Evolutionary conservation across 2,329 filamentous ascomycete species (phyloP).

Genomic region (Nothopassalora personata): DNA sequence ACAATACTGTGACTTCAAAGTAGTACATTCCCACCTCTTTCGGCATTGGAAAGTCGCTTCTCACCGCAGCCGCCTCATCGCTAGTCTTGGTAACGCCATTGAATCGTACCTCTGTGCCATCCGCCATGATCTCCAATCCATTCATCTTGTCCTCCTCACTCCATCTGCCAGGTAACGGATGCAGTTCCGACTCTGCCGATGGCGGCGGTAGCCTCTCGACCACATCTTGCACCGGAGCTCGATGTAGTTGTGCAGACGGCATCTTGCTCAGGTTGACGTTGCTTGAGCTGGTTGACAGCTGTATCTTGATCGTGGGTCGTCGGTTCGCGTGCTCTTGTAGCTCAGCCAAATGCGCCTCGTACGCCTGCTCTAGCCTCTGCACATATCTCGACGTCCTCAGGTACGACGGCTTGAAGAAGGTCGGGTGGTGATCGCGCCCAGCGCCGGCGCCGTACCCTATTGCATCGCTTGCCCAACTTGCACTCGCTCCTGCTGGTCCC

Average conservation of each 20-base stretch:
- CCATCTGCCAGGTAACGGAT: conserved; percentile 76
- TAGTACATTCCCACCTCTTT: conserved; percentile 91
- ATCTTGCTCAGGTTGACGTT: conserved; percentile 57
- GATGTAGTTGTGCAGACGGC: conserved; percentile 53
- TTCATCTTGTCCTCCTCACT: conserved; percentile 69
- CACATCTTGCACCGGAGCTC: conserved; percentile 76
- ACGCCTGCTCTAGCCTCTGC: conserved; percentile 56
- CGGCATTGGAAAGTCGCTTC: conserved; percentile 82
- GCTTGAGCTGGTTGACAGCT: conserved; percentile 53
- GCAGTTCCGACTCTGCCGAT: conserved; percentile 51
- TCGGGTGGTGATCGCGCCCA: conserved; percentile 24
- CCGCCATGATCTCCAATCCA: conserved; percentile 66
- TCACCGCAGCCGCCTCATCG: conserved; percentile 74
- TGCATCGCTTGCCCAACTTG: conserved; percentile 15
- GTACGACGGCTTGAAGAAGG: conserved; percentile 81
- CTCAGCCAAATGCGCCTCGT: conserved; percentile 50
- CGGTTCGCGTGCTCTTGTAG: conserved; percentile 22
- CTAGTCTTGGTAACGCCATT: conserved; percentile 52
- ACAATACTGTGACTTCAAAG: conserved; percentile 67
- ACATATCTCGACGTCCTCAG: conserved; percentile 73
- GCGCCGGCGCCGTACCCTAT: conserved; percentile 14
- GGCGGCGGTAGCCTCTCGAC: conserved; percentile 65
- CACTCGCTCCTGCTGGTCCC: conserved; percentile 8
- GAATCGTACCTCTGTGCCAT: conserved; percentile 67
- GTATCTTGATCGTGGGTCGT: conserved; percentile 18